A percentile compares a stretch with the other conserved stretches of the same genome.
Conservation (phyloP, 495 filamentous ascomycete species). For the Penicillium diatomitis region DNA sequence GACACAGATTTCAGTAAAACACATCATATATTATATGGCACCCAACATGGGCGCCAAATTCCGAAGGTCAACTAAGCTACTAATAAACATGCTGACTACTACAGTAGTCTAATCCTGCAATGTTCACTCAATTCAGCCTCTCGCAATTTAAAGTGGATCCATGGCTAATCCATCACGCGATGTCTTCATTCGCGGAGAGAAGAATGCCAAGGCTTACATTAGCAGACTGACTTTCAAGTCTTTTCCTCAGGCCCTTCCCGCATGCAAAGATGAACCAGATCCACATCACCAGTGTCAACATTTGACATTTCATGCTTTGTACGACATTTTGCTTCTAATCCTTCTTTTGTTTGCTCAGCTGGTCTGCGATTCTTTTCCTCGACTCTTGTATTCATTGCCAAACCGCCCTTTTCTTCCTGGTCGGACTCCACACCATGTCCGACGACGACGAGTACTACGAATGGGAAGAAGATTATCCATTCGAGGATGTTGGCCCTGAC, state of each 20-base stretch:
- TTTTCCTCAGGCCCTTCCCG: neutral
- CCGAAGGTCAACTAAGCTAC: too few species aligned
- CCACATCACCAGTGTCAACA: conserved; percentile 8
- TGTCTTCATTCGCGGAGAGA: neutral
- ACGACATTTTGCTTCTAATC: neutral
- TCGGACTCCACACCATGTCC: conserved; percentile 26
- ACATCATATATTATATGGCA: too few species aligned
- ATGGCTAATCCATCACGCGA: too few species aligned
- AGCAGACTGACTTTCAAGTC: conserved; percentile 2
- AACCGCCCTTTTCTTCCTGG: neutral
- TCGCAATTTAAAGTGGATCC: conserved; percentile 8
- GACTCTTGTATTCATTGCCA: neutral
- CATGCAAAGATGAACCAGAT: conserved; percentile 16
- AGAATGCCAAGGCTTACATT: conserved; percentile 22
- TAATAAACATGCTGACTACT: too few species aligned
- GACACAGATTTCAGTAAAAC: too few species aligned
- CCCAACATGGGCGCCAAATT: too few species aligned
- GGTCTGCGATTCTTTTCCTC: too few species aligned
- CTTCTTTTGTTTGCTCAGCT: neutral
- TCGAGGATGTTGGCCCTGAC: conserved; percentile 33
- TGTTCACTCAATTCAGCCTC: too few species aligned
- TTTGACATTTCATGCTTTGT: neutral
- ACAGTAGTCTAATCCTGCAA: too few species aligned
- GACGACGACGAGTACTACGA: conserved; percentile 44
- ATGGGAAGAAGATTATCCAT: conserved; percentile 34